phyloP scores from a whole-genome alignment of 495 filamentous ascomycete genomes.

The Xylaria scruposa region DNA sequence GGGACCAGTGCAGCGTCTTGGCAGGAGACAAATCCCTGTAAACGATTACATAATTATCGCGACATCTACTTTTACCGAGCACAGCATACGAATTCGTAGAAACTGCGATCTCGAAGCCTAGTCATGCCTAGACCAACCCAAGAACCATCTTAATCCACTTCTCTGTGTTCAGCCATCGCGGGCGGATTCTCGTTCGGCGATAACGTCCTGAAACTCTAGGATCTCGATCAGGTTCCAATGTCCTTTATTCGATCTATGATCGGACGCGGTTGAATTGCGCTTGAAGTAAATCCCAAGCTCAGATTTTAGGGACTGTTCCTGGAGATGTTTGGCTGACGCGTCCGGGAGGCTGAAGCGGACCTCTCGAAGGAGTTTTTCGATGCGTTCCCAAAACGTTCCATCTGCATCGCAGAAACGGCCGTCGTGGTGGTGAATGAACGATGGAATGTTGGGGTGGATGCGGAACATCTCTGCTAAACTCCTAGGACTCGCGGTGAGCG shows the following conservation, averaged over 20 bases:
- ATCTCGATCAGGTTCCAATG: conserved; percentile 14
- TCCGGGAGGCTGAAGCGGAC: neutral
- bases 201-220: neutral
- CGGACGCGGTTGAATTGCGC: neutral
- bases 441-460: conserved; percentile 19
- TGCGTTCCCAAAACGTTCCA: conserved; percentile 19
- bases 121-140: neutral
- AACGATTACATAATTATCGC: conserved; percentile 6
- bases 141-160: neutral
- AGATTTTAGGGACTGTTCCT: conserved; percentile 7
- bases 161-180: neutral
- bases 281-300: conserved; percentile 8
- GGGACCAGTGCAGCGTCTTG: conserved; percentile 19
- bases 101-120: neutral
- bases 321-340: conserved; percentile 2
- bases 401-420: conserved; percentile 1
- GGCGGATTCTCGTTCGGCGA: neutral
- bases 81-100: neutral
- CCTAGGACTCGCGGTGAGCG: conserved; percentile 7
- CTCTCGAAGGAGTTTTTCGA: conserved; percentile 11
- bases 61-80: neutral
- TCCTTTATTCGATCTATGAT: neutral
- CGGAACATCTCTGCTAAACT: conserved; percentile 18
- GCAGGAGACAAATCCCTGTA: conserved; percentile 18
- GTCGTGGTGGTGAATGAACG: conserved; percentile 5